phyloP scores from a whole-genome alignment of 75 land plant species.

The Chamaecyparis obtusa region DNA sequence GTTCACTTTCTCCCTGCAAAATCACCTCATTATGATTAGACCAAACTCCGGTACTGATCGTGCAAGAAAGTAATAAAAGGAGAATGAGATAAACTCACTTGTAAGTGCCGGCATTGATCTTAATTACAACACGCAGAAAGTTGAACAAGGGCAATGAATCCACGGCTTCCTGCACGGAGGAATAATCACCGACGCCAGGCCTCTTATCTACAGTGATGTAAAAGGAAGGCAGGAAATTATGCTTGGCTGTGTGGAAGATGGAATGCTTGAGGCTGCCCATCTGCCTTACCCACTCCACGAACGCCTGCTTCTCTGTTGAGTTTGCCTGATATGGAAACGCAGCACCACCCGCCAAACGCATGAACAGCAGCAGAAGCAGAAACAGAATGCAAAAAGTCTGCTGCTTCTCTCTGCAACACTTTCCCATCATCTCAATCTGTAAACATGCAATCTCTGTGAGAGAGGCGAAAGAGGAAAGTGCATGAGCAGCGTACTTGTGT shows the following conservation, averaged over 20 bases:
- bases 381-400: neutral
- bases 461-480: no score
- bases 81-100: slow-evolving; percentile 34
- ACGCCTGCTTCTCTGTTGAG: neutral
- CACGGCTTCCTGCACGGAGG: slow-evolving; percentile 68
- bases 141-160: slow-evolving; percentile 74
- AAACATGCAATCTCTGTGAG: no score
- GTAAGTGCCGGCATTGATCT: slow-evolving; percentile 74
- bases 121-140: slow-evolving; percentile 63
- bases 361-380: neutral
- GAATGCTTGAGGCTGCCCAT: slow-evolving; percentile 56
- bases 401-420: neutral
- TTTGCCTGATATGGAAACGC: neutral
- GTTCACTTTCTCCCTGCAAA: slow-evolving; percentile 36
- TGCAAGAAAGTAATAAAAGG: no score
- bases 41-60: no score
- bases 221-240: slow-evolving; percentile 52
- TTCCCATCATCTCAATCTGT: neutral
- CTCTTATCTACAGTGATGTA: slow-evolving; percentile 56
- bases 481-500: no score
- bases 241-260: slow-evolving; percentile 35
- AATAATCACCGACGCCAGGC: slow-evolving; percentile 65
- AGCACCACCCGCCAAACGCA: neutral
- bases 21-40: no score
- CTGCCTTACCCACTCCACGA: slow-evolving; percentile 8